Evolutionary conservation across 306 rosid genomes (phyloP).

Genomic region (Dalbergia cultrata): DNA sequence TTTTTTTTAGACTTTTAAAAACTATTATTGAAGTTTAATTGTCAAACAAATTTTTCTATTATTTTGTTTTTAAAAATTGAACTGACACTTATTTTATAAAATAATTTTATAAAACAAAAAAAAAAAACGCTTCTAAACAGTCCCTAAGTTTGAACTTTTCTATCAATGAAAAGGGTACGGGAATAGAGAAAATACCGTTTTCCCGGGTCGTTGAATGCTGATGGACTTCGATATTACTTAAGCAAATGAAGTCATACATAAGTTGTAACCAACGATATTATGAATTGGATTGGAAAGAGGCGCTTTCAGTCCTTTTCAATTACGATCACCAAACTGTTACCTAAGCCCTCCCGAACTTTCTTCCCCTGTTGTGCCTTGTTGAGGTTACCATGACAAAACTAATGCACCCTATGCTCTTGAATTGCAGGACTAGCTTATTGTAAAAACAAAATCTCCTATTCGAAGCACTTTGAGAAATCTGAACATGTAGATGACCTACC

Average conservation of each 20-base stretch:
- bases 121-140: no score
- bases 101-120: no score
- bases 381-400: slow-evolving; percentile 36
- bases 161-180: slow-evolving; percentile 13
- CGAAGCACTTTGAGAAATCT: slow-evolving; percentile 43
- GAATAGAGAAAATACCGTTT: slow-evolving; percentile 23
- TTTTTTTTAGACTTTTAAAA: no score
- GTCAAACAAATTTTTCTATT: no score
- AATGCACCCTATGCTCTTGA: slow-evolving; percentile 13
- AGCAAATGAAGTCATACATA: slow-evolving; percentile 7
- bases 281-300: neutral
- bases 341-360: slow-evolving; percentile 33
- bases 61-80: no score
- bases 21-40: no score
- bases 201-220: slow-evolving; percentile 51
- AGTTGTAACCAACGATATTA: neutral
- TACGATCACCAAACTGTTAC: slow-evolving; percentile 34
- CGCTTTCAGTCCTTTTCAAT: slow-evolving; percentile 12
- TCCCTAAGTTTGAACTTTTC: neutral
- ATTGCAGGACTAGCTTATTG: slow-evolving; percentile 38
- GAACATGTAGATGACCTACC: slow-evolving; percentile 75
- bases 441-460: slow-evolving; percentile 43
- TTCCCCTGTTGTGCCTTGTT: slow-evolving; percentile 34
- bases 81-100: no score
- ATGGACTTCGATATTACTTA: slow-evolving; percentile 24